These are phyloP conservation scores for Solanum chiquidenum DNA, from an alignment of 257 asterid genomes.

Conservation along the genomic window DNA sequence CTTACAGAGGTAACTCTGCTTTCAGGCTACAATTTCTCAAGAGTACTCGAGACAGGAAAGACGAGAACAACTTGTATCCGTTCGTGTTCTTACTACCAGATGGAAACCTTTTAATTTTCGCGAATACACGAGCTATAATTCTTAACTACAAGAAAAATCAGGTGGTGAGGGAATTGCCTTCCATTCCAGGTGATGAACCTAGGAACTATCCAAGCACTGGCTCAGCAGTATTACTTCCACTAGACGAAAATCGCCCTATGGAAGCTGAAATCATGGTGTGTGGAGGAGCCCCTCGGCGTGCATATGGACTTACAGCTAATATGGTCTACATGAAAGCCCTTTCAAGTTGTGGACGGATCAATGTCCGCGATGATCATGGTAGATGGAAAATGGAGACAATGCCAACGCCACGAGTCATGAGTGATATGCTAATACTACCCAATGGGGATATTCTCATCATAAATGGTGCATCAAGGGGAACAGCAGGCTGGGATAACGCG, in stretches of 20 bases:
- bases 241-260: conserved; percentile 22
- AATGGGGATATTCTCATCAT: conserved; percentile 38
- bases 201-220: conserved; percentile 75
- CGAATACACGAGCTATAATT: conserved; percentile 38
- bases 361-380: conserved; percentile 13
- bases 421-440: conserved; percentile 60
- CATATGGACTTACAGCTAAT: conserved; percentile 9
- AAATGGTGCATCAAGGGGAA: conserved; percentile 54
- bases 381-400: conserved; percentile 48
- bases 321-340: conserved; percentile 29
- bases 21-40: conserved; percentile 30
- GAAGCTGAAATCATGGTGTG: conserved; percentile 50
- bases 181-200: conserved; percentile 33
- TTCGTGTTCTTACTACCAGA: conserved; percentile 57
- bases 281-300: conserved; percentile 42
- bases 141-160: conserved; percentile 27
- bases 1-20: not conserved
- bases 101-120: conserved; percentile 53
- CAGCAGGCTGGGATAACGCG: conserved; percentile 54
- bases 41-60: conserved; percentile 29
- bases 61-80: conserved; percentile 63
- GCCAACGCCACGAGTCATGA: conserved; percentile 64
- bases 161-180: conserved; percentile 32
- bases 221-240: conserved; percentile 52
- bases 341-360: conserved; percentile 47